phyloP scores from a whole-genome alignment of 768 basidiomycete genomes.

The Terana coerulea region DNA sequence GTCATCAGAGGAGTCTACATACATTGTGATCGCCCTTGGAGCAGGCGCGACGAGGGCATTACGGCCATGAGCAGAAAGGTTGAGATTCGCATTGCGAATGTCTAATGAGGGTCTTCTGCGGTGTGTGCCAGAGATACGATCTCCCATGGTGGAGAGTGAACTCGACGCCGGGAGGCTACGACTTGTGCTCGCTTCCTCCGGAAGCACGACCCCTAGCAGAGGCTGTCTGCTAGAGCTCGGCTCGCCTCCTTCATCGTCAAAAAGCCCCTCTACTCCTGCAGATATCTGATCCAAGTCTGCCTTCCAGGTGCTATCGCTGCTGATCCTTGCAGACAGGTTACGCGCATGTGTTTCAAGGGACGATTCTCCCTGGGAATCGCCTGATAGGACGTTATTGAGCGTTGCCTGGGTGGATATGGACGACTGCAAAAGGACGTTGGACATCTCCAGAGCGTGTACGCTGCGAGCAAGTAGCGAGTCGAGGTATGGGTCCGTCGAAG shows the following conservation, averaged over 20 bases:
- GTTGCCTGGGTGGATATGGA: slow-evolving; percentile 70
- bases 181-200: slow-evolving; percentile 18
- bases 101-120: slow-evolving; percentile 22
- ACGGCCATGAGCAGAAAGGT: slow-evolving; percentile 48
- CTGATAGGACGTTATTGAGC: slow-evolving; percentile 44
- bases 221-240: slow-evolving; percentile 6
- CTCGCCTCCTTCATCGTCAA: slow-evolving; percentile 28
- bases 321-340: slow-evolving; percentile 50
- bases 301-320: slow-evolving; percentile 52
- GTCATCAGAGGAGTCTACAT: slow-evolving; percentile 55
- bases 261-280: slow-evolving; percentile 56
- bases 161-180: slow-evolving; percentile 27
- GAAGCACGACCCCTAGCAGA: slow-evolving; percentile 4
- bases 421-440: slow-evolving; percentile 72
- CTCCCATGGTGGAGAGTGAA: slow-evolving; percentile 11
- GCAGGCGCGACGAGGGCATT: slow-evolving; percentile 59
- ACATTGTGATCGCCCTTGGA: slow-evolving; percentile 74
- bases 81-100: slow-evolving; percentile 38
- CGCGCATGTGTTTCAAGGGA: slow-evolving; percentile 45
- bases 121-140: slow-evolving; percentile 16
- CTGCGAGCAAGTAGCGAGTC: slow-evolving; percentile 80
- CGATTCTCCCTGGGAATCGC: slow-evolving; percentile 41
- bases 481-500: slow-evolving; percentile 51
- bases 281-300: slow-evolving; percentile 66
- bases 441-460: slow-evolving; percentile 83